Percentiles rank a stretch among this genome's conserved stretches.
These are phyloP conservation scores for Rosa rugosa DNA, from an alignment of 306 rosid species.

Conservation along the genomic window DNA sequence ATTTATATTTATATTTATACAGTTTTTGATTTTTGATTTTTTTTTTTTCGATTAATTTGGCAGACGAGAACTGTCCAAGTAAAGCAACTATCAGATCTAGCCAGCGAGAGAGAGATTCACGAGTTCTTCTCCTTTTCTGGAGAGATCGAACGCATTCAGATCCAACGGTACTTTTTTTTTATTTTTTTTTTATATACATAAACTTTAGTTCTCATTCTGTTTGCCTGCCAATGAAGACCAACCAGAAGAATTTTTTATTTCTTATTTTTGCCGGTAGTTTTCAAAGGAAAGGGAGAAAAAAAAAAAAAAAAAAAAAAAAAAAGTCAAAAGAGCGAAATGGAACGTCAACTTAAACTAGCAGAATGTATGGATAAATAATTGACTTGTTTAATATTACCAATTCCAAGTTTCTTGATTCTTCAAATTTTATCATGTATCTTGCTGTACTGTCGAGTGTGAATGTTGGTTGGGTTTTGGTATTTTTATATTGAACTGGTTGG, in stretches of 20 bases:
- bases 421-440: background rate
- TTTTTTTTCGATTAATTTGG: constrained; percentile 4
- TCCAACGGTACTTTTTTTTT: constrained; percentile 45
- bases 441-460: background rate
- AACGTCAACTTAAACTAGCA: background rate
- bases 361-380: background rate
- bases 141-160: constrained; percentile 81
- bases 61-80: constrained; percentile 91
- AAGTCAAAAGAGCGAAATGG: background rate
- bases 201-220: background rate
- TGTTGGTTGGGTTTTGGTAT: background rate
- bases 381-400: background rate
- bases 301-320: background rate
- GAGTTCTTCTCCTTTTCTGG: constrained; percentile 94
- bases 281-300: background rate
- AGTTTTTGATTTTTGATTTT: background rate
- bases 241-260: background rate
- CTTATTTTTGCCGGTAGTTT: background rate
- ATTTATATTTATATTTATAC: background rate
- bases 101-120: constrained; percentile 88
- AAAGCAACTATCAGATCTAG: constrained; percentile 82
- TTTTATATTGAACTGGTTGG: background rate
- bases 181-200: background rate
- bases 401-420: too few species aligned
- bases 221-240: constrained; percentile 10